Evolutionary conservation across 192 early-diverging fungal genomes (phyloP).

Genomic region (Thamnidium elegans): DNA sequence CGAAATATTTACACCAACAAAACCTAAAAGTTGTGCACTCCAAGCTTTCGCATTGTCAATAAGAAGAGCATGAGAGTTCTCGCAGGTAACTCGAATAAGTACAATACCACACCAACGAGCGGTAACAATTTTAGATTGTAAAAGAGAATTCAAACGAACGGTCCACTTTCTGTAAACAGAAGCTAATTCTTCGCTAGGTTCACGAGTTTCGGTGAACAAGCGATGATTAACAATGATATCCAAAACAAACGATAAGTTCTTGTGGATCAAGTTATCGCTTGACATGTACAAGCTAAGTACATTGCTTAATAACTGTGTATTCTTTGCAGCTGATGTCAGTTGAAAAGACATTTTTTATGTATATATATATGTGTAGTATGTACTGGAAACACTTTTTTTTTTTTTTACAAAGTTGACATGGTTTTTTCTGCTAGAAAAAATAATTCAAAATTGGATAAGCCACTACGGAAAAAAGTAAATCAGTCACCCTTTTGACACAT

Average conservation of each 20-base stretch:
- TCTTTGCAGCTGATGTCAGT: constrained; percentile 2
- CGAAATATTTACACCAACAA: constrained; percentile 39
- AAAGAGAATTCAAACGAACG: constrained; percentile 48
- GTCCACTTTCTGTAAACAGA: constrained; percentile 48
- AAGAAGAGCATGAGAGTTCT: constrained; percentile 43
- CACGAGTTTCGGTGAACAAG: constrained; percentile 34
- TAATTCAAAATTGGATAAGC: too few relatives aligned
- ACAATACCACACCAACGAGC: constrained; percentile 51
- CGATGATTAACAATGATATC: constrained; percentile 44
- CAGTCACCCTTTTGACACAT: too few relatives aligned
- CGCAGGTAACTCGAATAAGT: constrained; percentile 46
- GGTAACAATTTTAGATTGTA: constrained; percentile 48
- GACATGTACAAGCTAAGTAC: constrained; percentile 38
- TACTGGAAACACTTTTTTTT: too few relatives aligned
- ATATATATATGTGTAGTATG: too few relatives aligned
- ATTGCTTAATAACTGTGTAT: constrained; percentile 28
- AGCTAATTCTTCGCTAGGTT: constrained; percentile 2
- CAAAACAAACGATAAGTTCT: constrained; percentile 48
- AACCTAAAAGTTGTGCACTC: constrained; percentile 42
- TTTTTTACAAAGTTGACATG: too few relatives aligned
- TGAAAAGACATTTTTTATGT: constrained; percentile 12
- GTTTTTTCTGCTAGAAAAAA: too few relatives aligned
- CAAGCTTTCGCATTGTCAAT: constrained; percentile 40
- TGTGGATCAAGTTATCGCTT: constrained; percentile 35
- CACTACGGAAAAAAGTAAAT: too few relatives aligned